phyloP scores from a whole-genome alignment of 78 protist genomes.

The slime mould (Dictyostelium discoideum) region DNA sequence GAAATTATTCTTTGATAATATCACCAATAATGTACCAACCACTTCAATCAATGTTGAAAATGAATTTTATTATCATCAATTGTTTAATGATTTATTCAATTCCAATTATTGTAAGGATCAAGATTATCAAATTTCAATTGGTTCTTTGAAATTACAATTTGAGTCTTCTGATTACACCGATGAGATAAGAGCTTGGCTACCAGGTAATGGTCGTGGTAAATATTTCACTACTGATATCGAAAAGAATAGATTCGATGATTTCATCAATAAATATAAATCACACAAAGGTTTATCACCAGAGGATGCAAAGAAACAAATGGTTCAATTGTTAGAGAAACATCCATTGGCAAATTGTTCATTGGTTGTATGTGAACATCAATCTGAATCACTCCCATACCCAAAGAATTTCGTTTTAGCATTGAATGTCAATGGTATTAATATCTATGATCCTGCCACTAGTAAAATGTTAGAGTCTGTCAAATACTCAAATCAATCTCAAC shows the following conservation, averaged over 20 bases:
- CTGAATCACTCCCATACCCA: slow-evolving; percentile 3
- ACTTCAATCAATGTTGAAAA: neutral
- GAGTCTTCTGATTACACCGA: slow-evolving; percentile 64
- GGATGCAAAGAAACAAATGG: slow-evolving; percentile 12
- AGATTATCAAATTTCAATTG: slow-evolving; percentile 44
- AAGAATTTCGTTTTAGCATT: slow-evolving; percentile 43
- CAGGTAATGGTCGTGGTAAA: slow-evolving; percentile 73
- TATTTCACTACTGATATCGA: slow-evolving; percentile 46
- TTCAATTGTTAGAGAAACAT: neutral
- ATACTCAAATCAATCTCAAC: neutral
- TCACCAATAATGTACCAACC: neutral
- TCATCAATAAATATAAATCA: slow-evolving; percentile 25
- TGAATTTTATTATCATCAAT: slow-evolving; percentile 58
- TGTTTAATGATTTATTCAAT: slow-evolving; percentile 29
- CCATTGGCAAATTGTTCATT: slow-evolving; percentile 30
- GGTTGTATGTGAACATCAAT: slow-evolving; percentile 35
- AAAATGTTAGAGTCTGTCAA: neutral
- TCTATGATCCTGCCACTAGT: slow-evolving; percentile 6
- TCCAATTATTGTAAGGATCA: neutral
- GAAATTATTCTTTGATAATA: slow-evolving; percentile 33
- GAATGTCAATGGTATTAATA: slow-evolving; percentile 4
- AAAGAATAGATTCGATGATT: slow-evolving; percentile 55
- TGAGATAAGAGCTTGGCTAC: slow-evolving; percentile 52
- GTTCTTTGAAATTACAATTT: slow-evolving; percentile 28
- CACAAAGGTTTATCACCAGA: slow-evolving; percentile 27